Evolutionary conservation across 2,329 filamentous ascomycete genomes (phyloP), one percentile per base, ranked within the genome.

Genomic region (Thielaviopsis populi): DNA sequence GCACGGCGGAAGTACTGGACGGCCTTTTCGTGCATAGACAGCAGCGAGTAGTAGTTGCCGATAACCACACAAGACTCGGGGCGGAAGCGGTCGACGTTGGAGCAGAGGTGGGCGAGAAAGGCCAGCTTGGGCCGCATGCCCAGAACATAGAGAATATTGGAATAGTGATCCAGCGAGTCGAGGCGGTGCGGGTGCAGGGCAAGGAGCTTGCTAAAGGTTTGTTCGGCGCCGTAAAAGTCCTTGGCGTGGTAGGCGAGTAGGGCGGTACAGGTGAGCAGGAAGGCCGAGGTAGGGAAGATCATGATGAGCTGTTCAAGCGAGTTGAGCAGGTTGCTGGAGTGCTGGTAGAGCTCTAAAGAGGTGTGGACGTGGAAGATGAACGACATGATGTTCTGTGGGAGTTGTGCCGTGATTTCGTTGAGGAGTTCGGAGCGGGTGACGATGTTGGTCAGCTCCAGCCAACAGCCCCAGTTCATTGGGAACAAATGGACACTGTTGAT

Each of bases 1-100:
- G 94, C 94, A 24, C 94, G 86, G 2, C 94, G 87, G 77, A 99
- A 99, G 74, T 97, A 97, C 76, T 96, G 91, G 62, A 99, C 91
- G 0, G 94, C 92, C 72, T 99, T 99, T 73, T 99, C 94, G 72
- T 99, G 94, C 72, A 95, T 87, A 0, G 91, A 96, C 67, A 96
- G 85, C 0, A 96, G 77, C 0, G 90, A 95, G 75, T 96, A 99
- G 76, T 97, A 97, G 72, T 99, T 99, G 3, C 94, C 94, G 27
- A 97, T 87, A 0, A 97, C 92, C 63, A 95, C 95, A 71, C 94
- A 97, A 0, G 94, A 96, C 74, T 99, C 94, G 0, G 94, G 92
- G 0, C 94, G 86, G 74, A 99, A 99, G 70, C 92, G 95, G 78
- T 99, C 94, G 6, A 94, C 89, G 59, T 85, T 86, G 1, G 89